Evolutionary conservation across 192 early-diverging fungal species (phyloP), one percentile per base, ranked within the genome.

Genomic region (Umbelopsis sp.): DNA sequence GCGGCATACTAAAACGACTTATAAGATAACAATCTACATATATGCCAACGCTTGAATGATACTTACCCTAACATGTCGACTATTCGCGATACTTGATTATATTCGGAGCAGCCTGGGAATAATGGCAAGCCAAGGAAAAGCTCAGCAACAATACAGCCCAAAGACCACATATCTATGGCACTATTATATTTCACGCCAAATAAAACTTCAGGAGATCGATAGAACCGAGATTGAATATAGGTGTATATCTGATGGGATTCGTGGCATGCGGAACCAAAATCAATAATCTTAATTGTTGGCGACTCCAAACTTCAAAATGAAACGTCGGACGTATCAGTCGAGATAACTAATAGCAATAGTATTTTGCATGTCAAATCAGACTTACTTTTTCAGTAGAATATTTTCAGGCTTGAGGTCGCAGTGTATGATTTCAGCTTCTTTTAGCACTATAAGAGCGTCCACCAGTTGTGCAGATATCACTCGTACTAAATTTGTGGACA

Each of bases 381-480:
- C 85, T 73, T 72, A 91, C 90, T 87, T 91, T 80, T 91, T 92
- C 27, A 99, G 84, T 67, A 99, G 73, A 55, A 98, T 94, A 78
- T 99, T 99, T 81, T 99, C 96, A 2, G 98, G 97, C 75, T 99
- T 99, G 61, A 99, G 86, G 83, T 99, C 98, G 61, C 96, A 96
- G 75, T 99, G 98, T 46, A 99, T 98, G 41, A 98, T 92, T 27
- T 91, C 86, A 1, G 95, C 94, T 73, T 91, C 87, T 76, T 89
- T 93, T 37, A 99, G 74, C 21, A 98, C 82, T 23, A 85, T 87
- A 70, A 99, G 84, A 6, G 93, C 87, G 73, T 98, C 96, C 66
- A 99, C 83, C 45, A 99, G 90, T 79, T 99, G 98, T n/a, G 90
- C 82, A 0, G 95, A 88, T 77, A 99, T 92, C 16, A 97, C 90